Evolutionary conservation across 1,284 basidiomycete species (phyloP), one percentile per base, ranked within the genome.

Genomic region (Wallemia mellicola): DNA sequence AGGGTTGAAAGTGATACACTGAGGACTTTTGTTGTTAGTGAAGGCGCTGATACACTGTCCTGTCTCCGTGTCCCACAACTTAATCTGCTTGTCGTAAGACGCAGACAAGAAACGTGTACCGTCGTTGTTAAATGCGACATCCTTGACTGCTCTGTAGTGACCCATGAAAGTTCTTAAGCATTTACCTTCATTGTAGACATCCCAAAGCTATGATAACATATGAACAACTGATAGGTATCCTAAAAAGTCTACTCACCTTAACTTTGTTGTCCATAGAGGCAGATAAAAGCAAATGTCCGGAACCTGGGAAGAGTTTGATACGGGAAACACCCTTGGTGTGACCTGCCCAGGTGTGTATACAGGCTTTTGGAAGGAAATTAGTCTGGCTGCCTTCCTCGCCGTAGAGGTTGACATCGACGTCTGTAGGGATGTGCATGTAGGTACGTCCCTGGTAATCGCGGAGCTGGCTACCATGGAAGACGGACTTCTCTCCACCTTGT

Each of bases 11-110:
- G 81, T 80, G 59, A 98, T 76, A 60, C 89, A 86, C 69, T 96
- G 89, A 17, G 94, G 87, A 22, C 91, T 87, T 73, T 95, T 95
- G 63, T 89, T 91, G 67, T 94, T 95, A 63, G 83, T 82, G 72
- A 96, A 96, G 2, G 89, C 84, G 69, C 91, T 84, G 62, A 95
- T 73, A 72, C 92, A 96, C 71, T 91, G 83, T 1, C 86, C 92
- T 0, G 94, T 96, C 72, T 99, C 94, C 22, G 94, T 96, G 67
- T 99, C 91, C 94, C 94, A 99, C 7, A 96, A 75, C 72, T 99
- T 99, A 79, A 98, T 87, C 67, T 88, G 83, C 59, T 88, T 80
- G 70, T 99, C 94, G 67, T 94, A 98, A 28, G 80, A 83, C 62
- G 91, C 88, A 7, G 87, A 94, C 58, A 99, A 70, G 74, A 99